A percentile compares a stretch with the other conserved stretches of the same genome.
phyloP scores from a whole-genome alignment of 78 protist genomes.

The Dictyostelium purpureum region DNA sequence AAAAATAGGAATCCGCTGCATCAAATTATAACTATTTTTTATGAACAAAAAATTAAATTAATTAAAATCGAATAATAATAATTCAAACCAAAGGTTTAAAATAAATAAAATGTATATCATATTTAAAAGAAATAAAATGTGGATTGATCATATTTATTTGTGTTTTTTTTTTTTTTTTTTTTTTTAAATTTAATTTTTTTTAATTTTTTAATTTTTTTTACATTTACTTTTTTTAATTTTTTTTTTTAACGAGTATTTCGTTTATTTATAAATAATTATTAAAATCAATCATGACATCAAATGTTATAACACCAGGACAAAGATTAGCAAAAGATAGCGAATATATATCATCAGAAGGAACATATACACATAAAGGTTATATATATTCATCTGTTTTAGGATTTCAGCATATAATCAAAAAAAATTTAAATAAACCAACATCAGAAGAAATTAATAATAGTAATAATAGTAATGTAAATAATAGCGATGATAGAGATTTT shows the following conservation, averaged over 20 bases:
- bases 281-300: background rate
- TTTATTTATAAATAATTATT: background rate
- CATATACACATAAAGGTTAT: constrained; percentile 57
- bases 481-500: constrained; percentile 24
- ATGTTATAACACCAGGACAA: constrained; percentile 59
- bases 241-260: background rate
- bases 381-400: constrained; percentile 72
- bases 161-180: background rate
- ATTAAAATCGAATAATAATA: too few relatives aligned
- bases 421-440: background rate
- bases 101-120: too few relatives aligned
- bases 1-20: too few relatives aligned
- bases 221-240: background rate
- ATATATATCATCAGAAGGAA: constrained; percentile 68
- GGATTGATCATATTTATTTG: background rate
- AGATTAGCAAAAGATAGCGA: constrained; percentile 51
- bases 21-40: too few relatives aligned
- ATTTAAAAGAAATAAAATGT: too few relatives aligned
- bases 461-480: background rate
- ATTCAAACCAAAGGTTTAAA: too few relatives aligned
- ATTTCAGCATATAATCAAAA: constrained; percentile 37
- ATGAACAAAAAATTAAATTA: too few relatives aligned
- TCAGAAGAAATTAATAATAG: background rate
- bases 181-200: background rate
- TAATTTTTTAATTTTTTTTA: background rate